Conservation (phyloP, 768 basidiomycete genomes). For the Stropharia rugosoannulata region DNA sequence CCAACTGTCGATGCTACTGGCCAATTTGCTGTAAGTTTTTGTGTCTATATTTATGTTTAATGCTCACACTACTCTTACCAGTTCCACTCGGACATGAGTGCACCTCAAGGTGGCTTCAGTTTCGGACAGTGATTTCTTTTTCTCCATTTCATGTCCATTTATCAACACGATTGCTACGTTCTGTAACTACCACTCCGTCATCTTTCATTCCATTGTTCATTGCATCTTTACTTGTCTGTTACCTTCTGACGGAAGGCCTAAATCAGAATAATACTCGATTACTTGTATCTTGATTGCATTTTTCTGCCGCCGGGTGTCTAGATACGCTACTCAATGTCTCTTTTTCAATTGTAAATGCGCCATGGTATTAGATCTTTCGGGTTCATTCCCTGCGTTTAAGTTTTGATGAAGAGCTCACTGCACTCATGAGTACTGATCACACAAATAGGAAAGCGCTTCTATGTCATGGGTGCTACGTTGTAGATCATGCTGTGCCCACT, state of each 20-base stretch:
- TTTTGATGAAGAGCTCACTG: not conserved
- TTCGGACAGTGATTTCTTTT: conserved; percentile 61
- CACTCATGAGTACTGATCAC: not conserved
- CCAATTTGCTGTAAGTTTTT: conserved; percentile 64
- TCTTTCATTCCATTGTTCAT: conserved; percentile 6
- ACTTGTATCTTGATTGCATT: conserved; percentile 23
- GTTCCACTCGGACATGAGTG: conserved; percentile 85
- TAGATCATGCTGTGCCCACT: no score
- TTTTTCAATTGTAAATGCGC: conserved; percentile 2
- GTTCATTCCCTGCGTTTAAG: not conserved
- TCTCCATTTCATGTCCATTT: conserved; percentile 8
- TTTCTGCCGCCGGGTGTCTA: not conserved
- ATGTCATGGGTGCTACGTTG: no score
- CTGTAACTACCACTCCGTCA: conserved; percentile 5
- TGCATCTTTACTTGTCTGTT: conserved; percentile 9
- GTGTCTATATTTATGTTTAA: conserved; percentile 2
- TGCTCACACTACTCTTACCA: conserved; percentile 24
- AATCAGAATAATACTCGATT: conserved; percentile 18
- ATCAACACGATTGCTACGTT: conserved; percentile 18
- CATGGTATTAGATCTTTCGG: conserved; percentile 1
- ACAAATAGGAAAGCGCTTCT: no score
- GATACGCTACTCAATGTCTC: not conserved
- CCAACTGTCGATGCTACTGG: conserved; percentile 73
- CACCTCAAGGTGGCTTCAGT: conserved; percentile 94
- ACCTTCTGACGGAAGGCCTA: conserved; percentile 3